Evolutionary conservation across 2,329 filamentous ascomycete species (phyloP).

Genomic region (Aspergillus tamarii): DNA sequence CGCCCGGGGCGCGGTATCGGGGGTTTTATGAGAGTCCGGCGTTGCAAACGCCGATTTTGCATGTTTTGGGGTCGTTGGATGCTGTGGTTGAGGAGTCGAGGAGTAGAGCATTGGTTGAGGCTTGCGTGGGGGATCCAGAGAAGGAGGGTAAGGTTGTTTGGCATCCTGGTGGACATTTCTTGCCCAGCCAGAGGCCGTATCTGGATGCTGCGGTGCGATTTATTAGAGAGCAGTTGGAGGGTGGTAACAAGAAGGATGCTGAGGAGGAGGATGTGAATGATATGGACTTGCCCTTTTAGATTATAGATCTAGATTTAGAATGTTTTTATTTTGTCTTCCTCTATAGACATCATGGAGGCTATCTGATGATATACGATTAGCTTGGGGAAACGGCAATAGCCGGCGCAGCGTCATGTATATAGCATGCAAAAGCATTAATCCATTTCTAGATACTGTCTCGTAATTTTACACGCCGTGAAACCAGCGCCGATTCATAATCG

Average conservation of each 20-base stretch:
- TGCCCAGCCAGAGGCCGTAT: slow-evolving; percentile 82
- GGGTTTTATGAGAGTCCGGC: slow-evolving; percentile 72
- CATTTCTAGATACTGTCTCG: slow-evolving; percentile 31
- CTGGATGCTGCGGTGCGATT: slow-evolving; percentile 75
- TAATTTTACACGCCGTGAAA: slow-evolving; percentile 35
- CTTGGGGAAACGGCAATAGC: neutral
- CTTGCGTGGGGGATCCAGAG: slow-evolving; percentile 60
- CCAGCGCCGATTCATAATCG: slow-evolving; percentile 14
- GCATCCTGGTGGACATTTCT: slow-evolving; percentile 88
- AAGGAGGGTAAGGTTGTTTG: slow-evolving; percentile 60
- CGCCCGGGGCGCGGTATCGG: slow-evolving; percentile 62
- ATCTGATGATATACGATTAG: neutral
- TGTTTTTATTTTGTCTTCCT: neutral
- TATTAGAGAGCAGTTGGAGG: slow-evolving; percentile 59
- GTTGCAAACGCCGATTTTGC: slow-evolving; percentile 76
- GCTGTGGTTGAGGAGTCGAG: slow-evolving; percentile 82
- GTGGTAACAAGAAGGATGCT: slow-evolving; percentile 46
- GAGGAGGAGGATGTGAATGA: slow-evolving; percentile 65
- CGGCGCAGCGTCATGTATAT: neutral
- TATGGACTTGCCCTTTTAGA: slow-evolving; percentile 68
- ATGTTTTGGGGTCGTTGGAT: slow-evolving; percentile 82
- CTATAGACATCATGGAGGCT: neutral
- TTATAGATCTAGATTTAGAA: slow-evolving; percentile 15
- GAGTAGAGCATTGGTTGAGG: slow-evolving; percentile 68
- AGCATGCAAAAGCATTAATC: slow-evolving; percentile 15